Percentiles rank a stretch among this genome's conserved stretches.
These are phyloP conservation scores for Lanzia echinophila DNA, from an alignment of 2,329 filamentous ascomycete species.

Conservation along the genomic window DNA sequence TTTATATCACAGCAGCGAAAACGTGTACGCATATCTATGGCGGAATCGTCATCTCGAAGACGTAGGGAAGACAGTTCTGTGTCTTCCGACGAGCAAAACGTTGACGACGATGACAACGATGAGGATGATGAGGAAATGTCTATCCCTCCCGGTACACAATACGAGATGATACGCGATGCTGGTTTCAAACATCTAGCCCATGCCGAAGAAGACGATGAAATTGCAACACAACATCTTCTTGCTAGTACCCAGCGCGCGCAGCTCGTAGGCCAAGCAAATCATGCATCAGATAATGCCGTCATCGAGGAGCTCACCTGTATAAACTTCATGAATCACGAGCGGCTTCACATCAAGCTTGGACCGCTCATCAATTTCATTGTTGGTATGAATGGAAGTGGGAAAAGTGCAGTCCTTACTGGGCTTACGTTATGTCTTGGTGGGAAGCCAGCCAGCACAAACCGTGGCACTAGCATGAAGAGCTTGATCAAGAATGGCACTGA, in stretches of 20 bases:
- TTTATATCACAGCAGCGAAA: slow-evolving; percentile 33
- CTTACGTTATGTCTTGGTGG: slow-evolving; percentile 91
- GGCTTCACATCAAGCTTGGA: slow-evolving; percentile 76
- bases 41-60: slow-evolving; percentile 13
- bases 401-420: slow-evolving; percentile 90
- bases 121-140: slow-evolving; percentile 11
- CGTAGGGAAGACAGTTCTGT: slow-evolving; percentile 13
- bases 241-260: slow-evolving; percentile 35
- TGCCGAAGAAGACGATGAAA: slow-evolving; percentile 52
- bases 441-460: slow-evolving; percentile 87
- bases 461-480: slow-evolving; percentile 79
- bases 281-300: slow-evolving; percentile 74
- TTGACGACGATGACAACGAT: slow-evolving; percentile 28
- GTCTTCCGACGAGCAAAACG: slow-evolving; percentile 25
- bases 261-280: slow-evolving; percentile 53
- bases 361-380: slow-evolving; percentile 97
- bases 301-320: slow-evolving; percentile 79
- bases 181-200: slow-evolving; percentile 52
- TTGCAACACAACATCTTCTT: slow-evolving; percentile 53
- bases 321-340: slow-evolving; percentile 95
- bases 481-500: slow-evolving; percentile 88
- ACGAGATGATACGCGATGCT: slow-evolving; percentile 53
- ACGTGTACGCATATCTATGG: slow-evolving; percentile 33
- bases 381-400: slow-evolving; percentile 94
- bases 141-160: slow-evolving; percentile 45